Percentiles rank a stretch among this genome's conserved stretches.
Conservation (phyloP, 1,284 basidiomycete species). For the Boletus semigastroideus region DNA sequence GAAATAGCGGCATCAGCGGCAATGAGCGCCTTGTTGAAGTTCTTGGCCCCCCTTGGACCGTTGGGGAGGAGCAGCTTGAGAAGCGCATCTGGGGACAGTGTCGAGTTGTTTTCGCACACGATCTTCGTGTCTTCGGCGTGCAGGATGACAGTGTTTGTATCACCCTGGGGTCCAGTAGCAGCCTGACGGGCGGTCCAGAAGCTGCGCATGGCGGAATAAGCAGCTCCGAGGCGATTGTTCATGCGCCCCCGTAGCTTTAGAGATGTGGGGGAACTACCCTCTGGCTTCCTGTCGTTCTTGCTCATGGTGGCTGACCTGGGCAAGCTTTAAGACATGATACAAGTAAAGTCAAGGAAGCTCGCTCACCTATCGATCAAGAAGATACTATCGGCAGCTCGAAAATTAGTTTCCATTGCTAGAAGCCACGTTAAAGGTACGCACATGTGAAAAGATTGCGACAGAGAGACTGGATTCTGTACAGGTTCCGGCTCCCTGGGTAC, state of each 20-base stretch:
- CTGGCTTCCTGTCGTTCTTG: slow-evolving; percentile 39
- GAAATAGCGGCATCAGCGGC: too few relatives aligned
- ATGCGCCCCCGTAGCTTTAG: slow-evolving; percentile 32
- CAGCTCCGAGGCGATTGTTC: slow-evolving; percentile 57
- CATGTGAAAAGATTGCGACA: too few relatives aligned
- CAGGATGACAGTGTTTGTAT: slow-evolving; percentile 56
- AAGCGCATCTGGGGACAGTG: too few relatives aligned
- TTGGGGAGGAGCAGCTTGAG: too few relatives aligned
- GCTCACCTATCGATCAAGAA: slow-evolving; percentile 51
- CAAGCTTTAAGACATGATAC: neutral
- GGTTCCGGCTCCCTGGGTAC: too few relatives aligned
- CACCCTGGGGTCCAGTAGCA: slow-evolving; percentile 37
- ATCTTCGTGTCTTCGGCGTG: slow-evolving; percentile 38
- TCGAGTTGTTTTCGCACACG: slow-evolving; percentile 41
- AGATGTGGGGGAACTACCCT: slow-evolving; percentile 40
- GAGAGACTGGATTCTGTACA: too few relatives aligned
- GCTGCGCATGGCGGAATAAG: slow-evolving; percentile 47
- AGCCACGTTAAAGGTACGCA: too few relatives aligned
- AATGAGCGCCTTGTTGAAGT: too few relatives aligned
- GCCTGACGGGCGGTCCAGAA: slow-evolving; percentile 54
- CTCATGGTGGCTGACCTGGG: slow-evolving; percentile 54
- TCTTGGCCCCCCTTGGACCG: too few relatives aligned
- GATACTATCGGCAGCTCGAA: slow-evolving; percentile 38
- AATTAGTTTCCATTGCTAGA: neutral
- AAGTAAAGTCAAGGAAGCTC: neutral